Base-by-base conservation (phyloP, 495 filamentous ascomycete species). In the Cryomyces antarcticus region DNA sequence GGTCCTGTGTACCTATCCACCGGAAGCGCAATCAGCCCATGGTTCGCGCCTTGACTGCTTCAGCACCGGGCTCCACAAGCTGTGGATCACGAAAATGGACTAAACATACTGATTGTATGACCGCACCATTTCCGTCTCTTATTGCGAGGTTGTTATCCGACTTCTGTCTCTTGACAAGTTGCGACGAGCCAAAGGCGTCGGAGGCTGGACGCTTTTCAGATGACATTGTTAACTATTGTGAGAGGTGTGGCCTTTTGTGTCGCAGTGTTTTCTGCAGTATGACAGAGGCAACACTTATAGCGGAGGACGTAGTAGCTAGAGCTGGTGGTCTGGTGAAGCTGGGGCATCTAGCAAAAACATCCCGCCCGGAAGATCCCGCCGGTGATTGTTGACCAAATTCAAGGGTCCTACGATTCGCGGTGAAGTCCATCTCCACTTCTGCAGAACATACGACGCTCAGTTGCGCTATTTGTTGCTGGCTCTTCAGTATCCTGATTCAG, bases 181-280 rank as follows among this genome's bases (percentile, higher is more conserved):
- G 82, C 4, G 75, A 75, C n/a, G 73, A 70, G 47, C 77, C 76
- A 51, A 88, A 85, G 37, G 77, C 76, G 44, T 78, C 75, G 34
- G 80, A 73, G 17, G 85, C 85, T 36, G 84, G 82, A 46, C 92
- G 72, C 62, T 96, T 95, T 63, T 89, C 85, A 50, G 78, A 67
- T 17, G 86, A 81, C 87, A 93, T 95, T 5, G 45, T 67, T 24
- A 24, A 24, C 17, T 24, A 24, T 2, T 24, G 17, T 24, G 17
- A 24, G 17, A 24, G 17, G 17, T 30, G 45, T 31, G 11, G 33
- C 36, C 17, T 7, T 40, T 24, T 24, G 17, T 24, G 17, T 24
- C 1, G 17, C 17, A 24, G 17, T 24, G 1, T 38, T 31, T 39
- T 50, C 46, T 57, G 56, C 13, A 51, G 43, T 42, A 57, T 54